phyloP scores from a whole-genome alignment of 1,284 basidiomycete genomes.

The Fomitiporia mediterranea region DNA sequence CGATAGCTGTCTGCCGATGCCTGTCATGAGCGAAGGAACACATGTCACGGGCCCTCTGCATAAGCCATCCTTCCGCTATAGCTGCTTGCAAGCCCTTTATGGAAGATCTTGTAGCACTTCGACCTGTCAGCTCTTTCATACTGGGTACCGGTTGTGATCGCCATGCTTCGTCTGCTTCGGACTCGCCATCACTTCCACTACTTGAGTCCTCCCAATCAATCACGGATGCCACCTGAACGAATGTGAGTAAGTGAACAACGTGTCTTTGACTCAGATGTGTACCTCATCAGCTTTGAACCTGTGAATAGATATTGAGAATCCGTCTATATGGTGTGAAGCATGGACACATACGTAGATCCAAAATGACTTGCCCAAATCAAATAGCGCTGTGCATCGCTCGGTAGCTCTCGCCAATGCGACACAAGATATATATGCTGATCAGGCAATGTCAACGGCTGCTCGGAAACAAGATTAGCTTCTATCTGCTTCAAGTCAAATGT shows the following conservation, averaged over 20 bases:
- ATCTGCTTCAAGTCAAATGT: constrained; percentile 54
- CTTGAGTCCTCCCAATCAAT: constrained; percentile 66
- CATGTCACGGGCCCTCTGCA: constrained; percentile 66
- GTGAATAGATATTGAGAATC: neutral
- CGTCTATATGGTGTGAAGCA: neutral
- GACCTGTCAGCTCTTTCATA: constrained; percentile 34
- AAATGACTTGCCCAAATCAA: constrained; percentile 67
- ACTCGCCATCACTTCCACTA: constrained; percentile 47
- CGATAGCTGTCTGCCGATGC: constrained; percentile 63
- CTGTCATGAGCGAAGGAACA: constrained; percentile 69
- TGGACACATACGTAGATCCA: constrained; percentile 51
- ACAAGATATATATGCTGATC: constrained; percentile 58
- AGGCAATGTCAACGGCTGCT: constrained; percentile 48
- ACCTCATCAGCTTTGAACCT: constrained; percentile 10
- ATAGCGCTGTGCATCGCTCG: constrained; percentile 59
- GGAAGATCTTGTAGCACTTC: constrained; percentile 46
- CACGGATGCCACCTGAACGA: constrained; percentile 47
- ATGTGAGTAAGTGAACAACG: neutral
- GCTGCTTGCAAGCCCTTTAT: constrained; percentile 64
- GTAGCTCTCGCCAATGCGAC: constrained; percentile 54
- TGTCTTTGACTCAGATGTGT: neutral
- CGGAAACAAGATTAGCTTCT: constrained; percentile 46
- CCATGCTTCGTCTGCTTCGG: constrained; percentile 38
- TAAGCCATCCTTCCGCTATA: constrained; percentile 64
- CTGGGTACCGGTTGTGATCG: constrained; percentile 43